Conservation (phyloP, 345 rosid genomes). For the Laguncularia racemosa region DNA sequence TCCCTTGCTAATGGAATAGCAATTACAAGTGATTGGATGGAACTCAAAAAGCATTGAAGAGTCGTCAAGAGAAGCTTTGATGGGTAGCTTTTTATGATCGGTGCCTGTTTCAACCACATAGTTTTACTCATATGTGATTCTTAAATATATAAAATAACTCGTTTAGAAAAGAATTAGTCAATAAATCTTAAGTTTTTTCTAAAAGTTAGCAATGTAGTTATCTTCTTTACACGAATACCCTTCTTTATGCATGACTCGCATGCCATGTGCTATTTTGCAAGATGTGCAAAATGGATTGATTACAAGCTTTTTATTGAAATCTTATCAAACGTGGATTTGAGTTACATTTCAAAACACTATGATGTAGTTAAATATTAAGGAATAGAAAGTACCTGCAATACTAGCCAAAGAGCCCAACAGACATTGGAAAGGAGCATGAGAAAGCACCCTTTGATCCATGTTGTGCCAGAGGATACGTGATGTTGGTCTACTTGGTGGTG, state of each 20-base stretch:
- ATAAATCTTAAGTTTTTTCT: not conserved
- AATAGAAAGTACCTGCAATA: slow-evolving; percentile 54
- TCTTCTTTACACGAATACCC: too few relatives aligned
- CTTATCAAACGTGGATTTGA: too few relatives aligned
- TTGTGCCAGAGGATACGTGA: slow-evolving; percentile 32
- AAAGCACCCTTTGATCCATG: slow-evolving; percentile 83
- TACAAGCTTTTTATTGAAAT: not conserved
- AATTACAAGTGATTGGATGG: slow-evolving; percentile 61
- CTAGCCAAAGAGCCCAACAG: slow-evolving; percentile 80
- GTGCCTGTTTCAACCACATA: slow-evolving; percentile 33
- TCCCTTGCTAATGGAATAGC: slow-evolving; percentile 79
- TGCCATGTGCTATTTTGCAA: too few relatives aligned
- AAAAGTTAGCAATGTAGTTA: too few relatives aligned
- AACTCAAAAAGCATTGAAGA: slow-evolving; percentile 65
- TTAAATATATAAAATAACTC: too few relatives aligned
- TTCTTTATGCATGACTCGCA: too few relatives aligned
- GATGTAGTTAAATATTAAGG: too few relatives aligned
- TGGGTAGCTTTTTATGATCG: slow-evolving; percentile 57
- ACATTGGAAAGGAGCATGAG: slow-evolving; percentile 68
- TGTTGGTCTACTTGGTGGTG: slow-evolving; percentile 11
- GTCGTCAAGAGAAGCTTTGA: slow-evolving; percentile 80
- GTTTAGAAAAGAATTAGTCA: too few relatives aligned
- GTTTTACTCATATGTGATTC: too few relatives aligned
- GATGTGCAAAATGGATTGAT: too few relatives aligned
- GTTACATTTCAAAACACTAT: too few relatives aligned